Conservation (phyloP, 164 flowering plant genomes). For the Sextonia rubra region DNA sequence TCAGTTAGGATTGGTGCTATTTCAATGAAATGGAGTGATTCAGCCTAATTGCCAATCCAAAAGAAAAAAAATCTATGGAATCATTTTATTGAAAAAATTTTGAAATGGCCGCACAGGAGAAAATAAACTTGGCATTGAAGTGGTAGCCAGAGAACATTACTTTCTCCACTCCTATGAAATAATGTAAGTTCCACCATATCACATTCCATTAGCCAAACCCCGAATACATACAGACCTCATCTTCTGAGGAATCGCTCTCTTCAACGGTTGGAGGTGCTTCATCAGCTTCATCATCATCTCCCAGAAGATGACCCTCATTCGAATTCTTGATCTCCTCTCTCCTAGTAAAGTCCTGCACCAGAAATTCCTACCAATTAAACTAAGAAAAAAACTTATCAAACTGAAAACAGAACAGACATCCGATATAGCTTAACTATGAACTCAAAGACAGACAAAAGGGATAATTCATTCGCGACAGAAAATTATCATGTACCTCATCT, state of each 20-base stretch:
- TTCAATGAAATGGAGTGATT: background rate
- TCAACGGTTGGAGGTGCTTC: slow-evolving; percentile 15
- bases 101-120: too few species aligned
- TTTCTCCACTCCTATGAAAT: too few species aligned
- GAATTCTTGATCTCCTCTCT: background rate
- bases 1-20: background rate
- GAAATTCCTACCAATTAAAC: background rate
- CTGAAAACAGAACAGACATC: background rate
- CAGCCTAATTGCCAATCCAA: too few species aligned
- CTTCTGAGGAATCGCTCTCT: slow-evolving; percentile 54
- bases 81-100: too few species aligned
- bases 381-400: background rate
- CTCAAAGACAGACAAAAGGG: background rate
- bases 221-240: slow-evolving; percentile 26
- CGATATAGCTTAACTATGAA: background rate
- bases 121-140: too few species aligned
- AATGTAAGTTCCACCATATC: too few species aligned
- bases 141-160: too few species aligned
- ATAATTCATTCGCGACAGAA: background rate
- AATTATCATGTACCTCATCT: slow-evolving; percentile 13
- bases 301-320: slow-evolving; percentile 3
- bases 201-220: too few species aligned
- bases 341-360: slow-evolving; percentile 2
- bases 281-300: slow-evolving; percentile 14
- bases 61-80: too few species aligned